phyloP scores from a whole-genome alignment of 176 grass and related monocot species.

The Cenchrus americanus region DNA sequence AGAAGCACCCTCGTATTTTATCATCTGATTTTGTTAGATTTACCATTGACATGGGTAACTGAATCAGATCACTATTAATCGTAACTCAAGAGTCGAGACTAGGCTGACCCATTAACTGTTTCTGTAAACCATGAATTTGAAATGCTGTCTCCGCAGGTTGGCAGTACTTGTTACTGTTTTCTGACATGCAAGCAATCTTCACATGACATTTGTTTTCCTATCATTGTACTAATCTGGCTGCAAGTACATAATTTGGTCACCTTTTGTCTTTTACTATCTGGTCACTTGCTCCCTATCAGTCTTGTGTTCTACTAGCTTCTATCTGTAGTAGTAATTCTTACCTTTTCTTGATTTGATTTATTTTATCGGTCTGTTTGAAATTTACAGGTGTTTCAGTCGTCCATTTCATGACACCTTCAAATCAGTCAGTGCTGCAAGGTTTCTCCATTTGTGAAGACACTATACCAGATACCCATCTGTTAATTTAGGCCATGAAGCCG shows the following conservation, averaged over 20 bases:
- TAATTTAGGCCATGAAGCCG: too few relatives aligned
- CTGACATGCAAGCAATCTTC: conserved; percentile 42
- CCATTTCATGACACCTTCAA: conserved; percentile 78
- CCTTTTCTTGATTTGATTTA: conserved; percentile 20
- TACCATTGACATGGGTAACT: not conserved
- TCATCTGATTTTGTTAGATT: conserved; percentile 18
- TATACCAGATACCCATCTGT: conserved; percentile 86
- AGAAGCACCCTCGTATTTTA: conserved; percentile 1
- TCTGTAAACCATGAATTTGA: not conserved
- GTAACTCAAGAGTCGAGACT: conserved; percentile 1
- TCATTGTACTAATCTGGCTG: conserved; percentile 43
- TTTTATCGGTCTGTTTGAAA: conserved; percentile 24
- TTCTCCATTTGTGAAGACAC: conserved; percentile 67
- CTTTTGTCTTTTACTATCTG: conserved; percentile 41
- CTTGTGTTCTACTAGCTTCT: not conserved
- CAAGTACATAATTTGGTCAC: conserved; percentile 47
- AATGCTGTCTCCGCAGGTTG: not conserved
- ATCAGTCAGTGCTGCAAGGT: conserved; percentile 82
- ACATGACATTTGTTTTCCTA: conserved; percentile 40
- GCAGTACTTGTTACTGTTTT: conserved; percentile 50
- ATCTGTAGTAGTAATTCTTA: not conserved
- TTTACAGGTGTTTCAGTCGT: conserved; percentile 82
- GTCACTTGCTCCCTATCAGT: conserved; percentile 6
- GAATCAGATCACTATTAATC: not conserved
- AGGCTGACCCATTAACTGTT: not conserved